Evolutionary conservation across 176 grass and related monocot genomes (phyloP).

Genomic region (Carex littledalei): DNA sequence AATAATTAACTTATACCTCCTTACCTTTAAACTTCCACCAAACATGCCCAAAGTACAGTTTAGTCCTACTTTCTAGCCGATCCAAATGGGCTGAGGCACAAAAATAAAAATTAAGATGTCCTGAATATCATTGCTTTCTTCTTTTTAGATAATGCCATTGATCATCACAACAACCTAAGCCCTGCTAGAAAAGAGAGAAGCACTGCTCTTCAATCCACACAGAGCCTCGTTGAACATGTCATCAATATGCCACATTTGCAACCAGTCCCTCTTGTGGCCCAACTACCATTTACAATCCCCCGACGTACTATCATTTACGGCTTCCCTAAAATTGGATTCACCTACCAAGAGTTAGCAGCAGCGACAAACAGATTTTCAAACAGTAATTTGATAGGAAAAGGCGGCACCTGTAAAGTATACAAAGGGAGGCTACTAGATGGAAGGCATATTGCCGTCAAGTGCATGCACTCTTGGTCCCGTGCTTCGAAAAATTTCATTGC

Average conservation of each 20-base stretch:
- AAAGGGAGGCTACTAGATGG: slow-evolving; percentile 58
- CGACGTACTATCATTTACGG: background rate
- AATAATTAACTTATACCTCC: too few species aligned
- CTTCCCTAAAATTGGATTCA: slow-evolving; percentile 25
- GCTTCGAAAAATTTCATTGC: slow-evolving; percentile 66
- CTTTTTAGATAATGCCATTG: background rate
- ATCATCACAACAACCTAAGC: background rate
- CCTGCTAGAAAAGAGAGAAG: background rate
- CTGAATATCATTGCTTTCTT: background rate
- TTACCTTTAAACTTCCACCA: too few species aligned
- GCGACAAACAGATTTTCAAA: slow-evolving; percentile 30
- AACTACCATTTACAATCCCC: slow-evolving; percentile 5
- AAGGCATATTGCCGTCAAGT: slow-evolving; percentile 67
- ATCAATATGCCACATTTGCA: background rate
- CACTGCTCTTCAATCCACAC: background rate
- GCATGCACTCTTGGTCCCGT: slow-evolving; percentile 65
- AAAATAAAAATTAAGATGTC: too few species aligned
- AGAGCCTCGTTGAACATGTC: background rate
- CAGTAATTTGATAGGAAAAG: slow-evolving; percentile 67
- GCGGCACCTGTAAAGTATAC: slow-evolving; percentile 69
- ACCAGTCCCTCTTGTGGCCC: background rate
- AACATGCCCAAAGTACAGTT: background rate
- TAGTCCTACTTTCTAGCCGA: background rate
- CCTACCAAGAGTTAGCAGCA: slow-evolving; percentile 19
- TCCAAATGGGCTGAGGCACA: background rate